Evolutionary conservation across 352 stramenopile species (phyloP).

Genomic region (Phytophthora palmivora): DNA sequence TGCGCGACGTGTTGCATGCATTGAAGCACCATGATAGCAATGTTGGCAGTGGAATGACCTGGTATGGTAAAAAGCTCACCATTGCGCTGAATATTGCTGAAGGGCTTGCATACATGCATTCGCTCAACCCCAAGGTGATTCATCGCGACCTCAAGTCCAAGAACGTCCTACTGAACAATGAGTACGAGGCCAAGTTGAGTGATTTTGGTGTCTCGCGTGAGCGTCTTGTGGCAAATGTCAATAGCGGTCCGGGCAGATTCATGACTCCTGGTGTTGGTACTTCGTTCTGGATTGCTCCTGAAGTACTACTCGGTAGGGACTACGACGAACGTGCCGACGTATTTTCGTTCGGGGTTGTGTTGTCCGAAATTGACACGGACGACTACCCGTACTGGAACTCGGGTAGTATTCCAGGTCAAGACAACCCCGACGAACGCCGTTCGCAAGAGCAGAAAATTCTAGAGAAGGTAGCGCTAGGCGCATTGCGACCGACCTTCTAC

Average conservation of each 20-base stretch:
- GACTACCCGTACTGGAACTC: constrained; percentile 60
- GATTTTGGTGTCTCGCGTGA: constrained; percentile 80
- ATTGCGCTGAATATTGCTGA: constrained; percentile 74
- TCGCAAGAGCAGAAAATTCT: constrained; percentile 53
- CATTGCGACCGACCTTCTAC: constrained; percentile 57
- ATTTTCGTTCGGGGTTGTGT: constrained; percentile 55
- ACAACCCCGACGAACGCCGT: constrained; percentile 37
- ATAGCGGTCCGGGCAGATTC: constrained; percentile 45
- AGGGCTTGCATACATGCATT: constrained; percentile 75
- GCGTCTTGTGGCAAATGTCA: constrained; percentile 20
- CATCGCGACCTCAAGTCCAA: constrained; percentile 85
- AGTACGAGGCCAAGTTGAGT: constrained; percentile 74
- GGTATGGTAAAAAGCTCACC: constrained; percentile 55
- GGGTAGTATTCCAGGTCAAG: constrained; percentile 32
- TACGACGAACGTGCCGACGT: constrained; percentile 56
- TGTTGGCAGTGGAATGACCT: constrained; percentile 42
- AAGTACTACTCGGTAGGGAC: constrained; percentile 47
- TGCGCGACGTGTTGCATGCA: constrained; percentile 61
- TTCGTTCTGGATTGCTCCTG: constrained; percentile 56
- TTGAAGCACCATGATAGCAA: constrained; percentile 43
- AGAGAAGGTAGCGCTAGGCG: constrained; percentile 43
- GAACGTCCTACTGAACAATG: constrained; percentile 72
- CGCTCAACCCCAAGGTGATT: constrained; percentile 68
- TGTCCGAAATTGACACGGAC: constrained; percentile 61
- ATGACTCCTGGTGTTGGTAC: constrained; percentile 58